A percentile compares a stretch with the other conserved stretches of the same genome.
phyloP scores from a whole-genome alignment of 148 eudicot genomes.

The Cornus controversa region DNA sequence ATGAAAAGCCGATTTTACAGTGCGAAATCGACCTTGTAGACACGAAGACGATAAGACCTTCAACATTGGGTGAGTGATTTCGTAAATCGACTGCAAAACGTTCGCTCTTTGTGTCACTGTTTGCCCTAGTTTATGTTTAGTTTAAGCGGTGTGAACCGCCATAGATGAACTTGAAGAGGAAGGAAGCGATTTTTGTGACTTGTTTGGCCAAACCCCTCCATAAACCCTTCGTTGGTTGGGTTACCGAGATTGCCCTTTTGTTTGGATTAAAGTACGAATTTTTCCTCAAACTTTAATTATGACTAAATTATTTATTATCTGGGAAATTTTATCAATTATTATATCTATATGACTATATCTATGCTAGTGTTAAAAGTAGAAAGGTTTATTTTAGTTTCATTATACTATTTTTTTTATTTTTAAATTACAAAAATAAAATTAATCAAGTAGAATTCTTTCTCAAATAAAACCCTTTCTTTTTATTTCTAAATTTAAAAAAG shows the following conservation, averaged over 20 bases:
- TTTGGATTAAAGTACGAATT: not conserved
- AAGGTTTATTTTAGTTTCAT: no score
- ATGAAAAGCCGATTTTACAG: conserved; percentile 16
- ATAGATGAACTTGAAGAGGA: conserved; percentile 1
- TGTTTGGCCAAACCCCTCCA: conserved; percentile 36
- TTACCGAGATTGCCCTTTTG: not conserved
- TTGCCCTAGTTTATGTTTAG: not conserved
- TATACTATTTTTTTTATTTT: no score
- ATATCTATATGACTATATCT: no score
- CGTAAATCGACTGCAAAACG: not conserved
- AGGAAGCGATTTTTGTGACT: not conserved
- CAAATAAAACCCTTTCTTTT: no score
- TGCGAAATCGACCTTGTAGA: conserved; percentile 27
- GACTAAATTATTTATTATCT: no score
- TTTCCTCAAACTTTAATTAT: not conserved
- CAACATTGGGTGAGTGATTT: conserved; percentile 34
- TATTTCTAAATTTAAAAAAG: no score
- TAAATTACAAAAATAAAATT: no score
- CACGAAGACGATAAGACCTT: conserved; percentile 46
- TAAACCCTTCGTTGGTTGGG: conserved; percentile 32
- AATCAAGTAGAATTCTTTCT: no score
- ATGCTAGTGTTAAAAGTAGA: no score
- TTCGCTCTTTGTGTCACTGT: not conserved
- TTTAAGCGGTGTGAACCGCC: conserved; percentile 13
- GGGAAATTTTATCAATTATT: no score